Conservation (phyloP, 1,284 basidiomycete species). For the Microbotryum saponariae region DNA sequence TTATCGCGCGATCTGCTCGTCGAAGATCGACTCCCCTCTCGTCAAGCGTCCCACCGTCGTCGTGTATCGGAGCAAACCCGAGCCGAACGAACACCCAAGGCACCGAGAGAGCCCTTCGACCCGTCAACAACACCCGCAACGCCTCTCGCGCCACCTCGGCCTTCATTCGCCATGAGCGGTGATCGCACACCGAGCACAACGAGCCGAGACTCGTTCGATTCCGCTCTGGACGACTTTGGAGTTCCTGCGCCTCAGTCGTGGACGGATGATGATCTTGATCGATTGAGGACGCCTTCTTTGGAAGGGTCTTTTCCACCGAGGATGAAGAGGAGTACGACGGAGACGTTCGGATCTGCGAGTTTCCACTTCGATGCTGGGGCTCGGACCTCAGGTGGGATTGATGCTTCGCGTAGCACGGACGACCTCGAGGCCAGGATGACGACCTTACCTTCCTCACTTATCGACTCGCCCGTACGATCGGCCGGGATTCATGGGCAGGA, state of each 20-base stretch:
- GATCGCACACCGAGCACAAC: background rate
- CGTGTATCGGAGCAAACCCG: background rate
- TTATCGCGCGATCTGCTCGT: conserved; percentile 63
- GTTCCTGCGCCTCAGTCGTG: conserved; percentile 8
- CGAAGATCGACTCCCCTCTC: conserved; percentile 49
- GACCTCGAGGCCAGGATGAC: conserved; percentile 10
- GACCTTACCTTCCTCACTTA: background rate
- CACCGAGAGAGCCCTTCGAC: background rate
- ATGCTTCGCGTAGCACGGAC: background rate
- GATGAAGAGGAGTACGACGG: conserved; percentile 1
- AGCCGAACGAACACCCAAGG: conserved; percentile 3
- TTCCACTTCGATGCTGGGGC: background rate
- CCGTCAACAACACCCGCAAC: background rate
- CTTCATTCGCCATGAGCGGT: background rate
- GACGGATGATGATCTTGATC: conserved; percentile 31
- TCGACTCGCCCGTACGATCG: no score
- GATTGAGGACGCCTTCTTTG: conserved; percentile 17
- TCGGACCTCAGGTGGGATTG: background rate
- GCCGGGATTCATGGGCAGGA: no score
- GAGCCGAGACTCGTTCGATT: conserved; percentile 28
- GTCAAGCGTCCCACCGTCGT: conserved; percentile 19
- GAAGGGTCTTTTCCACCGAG: conserved; percentile 22
- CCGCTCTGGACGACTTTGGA: conserved; percentile 1
- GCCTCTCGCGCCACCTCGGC: conserved; percentile 1
- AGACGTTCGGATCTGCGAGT: background rate